Evolutionary conservation across 108 stramenopile species (phyloP), one percentile per base, ranked within the genome.

Genomic region (Fistulifera pelliculosa): DNA sequence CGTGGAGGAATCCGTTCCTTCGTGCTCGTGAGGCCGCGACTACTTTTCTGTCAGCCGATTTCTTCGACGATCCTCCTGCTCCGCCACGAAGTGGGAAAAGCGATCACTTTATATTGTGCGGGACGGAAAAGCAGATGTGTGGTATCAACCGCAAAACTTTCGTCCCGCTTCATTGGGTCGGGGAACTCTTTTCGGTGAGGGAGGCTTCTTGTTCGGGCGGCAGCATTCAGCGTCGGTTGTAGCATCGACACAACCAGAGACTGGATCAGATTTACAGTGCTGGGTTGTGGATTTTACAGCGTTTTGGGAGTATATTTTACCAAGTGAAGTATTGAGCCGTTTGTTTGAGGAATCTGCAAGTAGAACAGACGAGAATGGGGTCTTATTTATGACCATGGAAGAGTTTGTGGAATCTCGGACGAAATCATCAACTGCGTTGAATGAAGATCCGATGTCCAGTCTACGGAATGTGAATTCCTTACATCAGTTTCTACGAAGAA

Each of bases 321-420:
- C 60, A 21, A 58, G 54, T 28, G 47, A 63, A 17, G 47, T 58
- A 27, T 54, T 68, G 55, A 48, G 41, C 8, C 53, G 53, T 12
- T 23, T 74, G 47, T 81, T 74, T 62, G 27, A 61, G 24, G 24
- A 55, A 24, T 62, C 60, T 24, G 72, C 72, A 38, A 52, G 28
- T 0, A 48, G 52, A 23, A 39, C 52, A 13, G 65, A 64, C 38
- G 49, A 42, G 26, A 22, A 25, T 11, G 70, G 57, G 12, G 42
- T 42, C 16, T 18, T 56, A 5, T 68, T 59, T 60, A 74, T 78
- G 77, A 73, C 73, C 11, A 66, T 78, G 70, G 73, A 78, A 12
- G 77, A 78, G 39, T 78, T 73, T 47, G 54, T 73, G 12, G 27
- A 45, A 27, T 49, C 56, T 23, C 31, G 31, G 8, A 3, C 6